Percentiles rank a stretch among this genome's conserved stretches.
phyloP scores from a whole-genome alignment of 2,329 filamentous ascomycete species.

The Alternaria infectoria region DNA sequence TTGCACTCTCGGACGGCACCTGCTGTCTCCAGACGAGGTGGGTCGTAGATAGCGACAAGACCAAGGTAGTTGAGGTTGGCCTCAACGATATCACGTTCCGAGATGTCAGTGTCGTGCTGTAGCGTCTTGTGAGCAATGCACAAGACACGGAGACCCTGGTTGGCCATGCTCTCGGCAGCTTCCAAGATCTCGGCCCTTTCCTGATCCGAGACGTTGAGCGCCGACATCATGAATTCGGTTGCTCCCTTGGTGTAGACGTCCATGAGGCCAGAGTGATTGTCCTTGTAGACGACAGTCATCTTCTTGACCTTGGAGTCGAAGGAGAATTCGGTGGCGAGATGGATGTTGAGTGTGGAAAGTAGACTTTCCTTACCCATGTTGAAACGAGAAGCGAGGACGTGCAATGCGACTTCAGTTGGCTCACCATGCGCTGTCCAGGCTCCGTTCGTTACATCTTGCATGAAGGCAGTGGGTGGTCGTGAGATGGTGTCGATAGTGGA shows the following conservation, averaged over 20 bases:
- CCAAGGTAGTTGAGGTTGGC: constrained; percentile 74
- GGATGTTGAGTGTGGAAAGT: constrained; percentile 33
- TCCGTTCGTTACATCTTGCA: constrained; percentile 20
- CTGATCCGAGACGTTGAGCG: constrained; percentile 38
- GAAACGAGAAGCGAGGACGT: constrained; percentile 49
- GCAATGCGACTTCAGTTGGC: constrained; percentile 49
- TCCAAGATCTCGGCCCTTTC: constrained; percentile 26
- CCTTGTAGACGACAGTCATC: constrained; percentile 49
- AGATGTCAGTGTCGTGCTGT: constrained; percentile 33
- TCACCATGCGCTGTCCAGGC: constrained; percentile 46
- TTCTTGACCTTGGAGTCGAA: constrained; percentile 51
- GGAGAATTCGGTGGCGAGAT: constrained; percentile 47
- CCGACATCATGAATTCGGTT: constrained; percentile 46
- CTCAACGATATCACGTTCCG: constrained; percentile 67
- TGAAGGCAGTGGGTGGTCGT: constrained; percentile 35
- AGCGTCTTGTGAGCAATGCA: constrained; percentile 47
- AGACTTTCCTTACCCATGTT: constrained; percentile 44
- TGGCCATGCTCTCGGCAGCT: constrained; percentile 42
- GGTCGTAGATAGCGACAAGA: constrained; percentile 86
- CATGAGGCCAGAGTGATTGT: constrained; percentile 33
- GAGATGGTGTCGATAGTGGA: constrained; percentile 41
- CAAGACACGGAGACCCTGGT: constrained; percentile 47
- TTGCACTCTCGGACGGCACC: constrained; percentile 55
- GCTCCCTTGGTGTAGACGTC: constrained; percentile 50
- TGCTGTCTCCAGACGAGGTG: constrained; percentile 80